A percentile compares a stretch with the other conserved stretches of the same genome.
These are phyloP conservation scores for Cutaneotrichosporon arboriforme DNA, from an alignment of 1,284 basidiomycete species.

Conservation along the genomic window DNA sequence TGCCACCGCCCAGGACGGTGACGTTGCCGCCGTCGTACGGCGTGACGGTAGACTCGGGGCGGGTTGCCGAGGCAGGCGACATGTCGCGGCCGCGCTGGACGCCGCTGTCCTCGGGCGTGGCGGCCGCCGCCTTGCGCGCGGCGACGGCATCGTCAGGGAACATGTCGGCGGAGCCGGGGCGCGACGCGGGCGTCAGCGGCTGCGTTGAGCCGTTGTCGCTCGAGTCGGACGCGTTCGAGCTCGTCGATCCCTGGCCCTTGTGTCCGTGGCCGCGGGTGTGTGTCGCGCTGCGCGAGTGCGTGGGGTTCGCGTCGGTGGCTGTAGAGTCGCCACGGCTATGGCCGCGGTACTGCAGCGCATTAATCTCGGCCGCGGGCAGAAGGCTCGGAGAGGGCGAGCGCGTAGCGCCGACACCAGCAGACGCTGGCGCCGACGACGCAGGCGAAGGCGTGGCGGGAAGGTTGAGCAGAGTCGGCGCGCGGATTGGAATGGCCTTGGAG, in stretches of 20 bases:
- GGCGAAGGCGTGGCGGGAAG: conserved; percentile 39
- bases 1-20: conserved; percentile 48
- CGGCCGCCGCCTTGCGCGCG: conserved; percentile 6
- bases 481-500: conserved; percentile 43
- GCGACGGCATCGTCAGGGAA: conserved; percentile 20
- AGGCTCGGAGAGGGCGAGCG: conserved; percentile 20
- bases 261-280: conserved; percentile 7
- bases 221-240: conserved; percentile 31
- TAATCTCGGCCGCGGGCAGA: conserved; percentile 25
- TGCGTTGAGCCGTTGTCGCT: conserved; percentile 33
- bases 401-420: not conserved
- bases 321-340: not conserved
- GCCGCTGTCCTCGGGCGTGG: conserved; percentile 7
- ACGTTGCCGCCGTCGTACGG: conserved; percentile 50
- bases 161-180: conserved; percentile 37
- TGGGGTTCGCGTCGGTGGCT: not conserved
- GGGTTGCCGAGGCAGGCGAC: conserved; percentile 18
- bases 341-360: not conserved
- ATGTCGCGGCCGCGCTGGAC: conserved; percentile 14
- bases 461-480: conserved; percentile 40
- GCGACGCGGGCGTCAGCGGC: conserved; percentile 38
- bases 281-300: conserved; percentile 6
- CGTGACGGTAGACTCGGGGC: conserved; percentile 39
- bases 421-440: not conserved
- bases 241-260: conserved; percentile 23